These are phyloP conservation scores for Eruca vesicaria DNA, from an alignment of 441 rosid genomes.

Conservation along the genomic window DNA sequence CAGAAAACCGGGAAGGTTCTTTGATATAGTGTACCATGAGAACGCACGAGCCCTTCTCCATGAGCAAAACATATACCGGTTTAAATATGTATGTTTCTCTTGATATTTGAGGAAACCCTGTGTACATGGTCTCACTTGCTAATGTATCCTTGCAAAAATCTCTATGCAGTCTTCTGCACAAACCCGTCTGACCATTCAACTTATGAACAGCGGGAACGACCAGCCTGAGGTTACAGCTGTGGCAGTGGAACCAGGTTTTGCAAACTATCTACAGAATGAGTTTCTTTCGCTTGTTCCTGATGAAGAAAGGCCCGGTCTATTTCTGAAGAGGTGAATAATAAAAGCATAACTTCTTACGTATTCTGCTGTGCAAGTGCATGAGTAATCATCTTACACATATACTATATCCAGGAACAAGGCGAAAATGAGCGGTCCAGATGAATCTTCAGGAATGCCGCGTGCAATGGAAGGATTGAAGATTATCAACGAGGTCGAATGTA, in stretches of 20 bases:
- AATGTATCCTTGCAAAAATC: slow-evolving; percentile 1
- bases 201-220: slow-evolving; percentile 81
- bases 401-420: slow-evolving; percentile 61
- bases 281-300: slow-evolving; percentile 62
- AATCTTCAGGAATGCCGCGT: slow-evolving; percentile 33
- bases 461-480: slow-evolving; percentile 62
- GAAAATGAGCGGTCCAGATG: slow-evolving; percentile 40
- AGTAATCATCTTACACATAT: slow-evolving; percentile 32
- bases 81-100: slow-evolving; percentile 70
- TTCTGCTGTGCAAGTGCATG: slow-evolving; percentile 7
- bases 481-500: slow-evolving; percentile 81
- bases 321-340: slow-evolving; percentile 58
- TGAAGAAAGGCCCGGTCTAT: slow-evolving; percentile 60
- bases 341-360: background rate
- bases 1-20: slow-evolving; percentile 64
- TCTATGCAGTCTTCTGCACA: slow-evolving; percentile 62
- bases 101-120: background rate
- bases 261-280: slow-evolving; percentile 70
- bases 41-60: slow-evolving; percentile 81
- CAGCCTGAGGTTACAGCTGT: slow-evolving; percentile 91
- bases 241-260: slow-evolving; percentile 84
- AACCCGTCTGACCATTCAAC: slow-evolving; percentile 67
- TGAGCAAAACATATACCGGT: slow-evolving; percentile 83
- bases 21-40: slow-evolving; percentile 76
- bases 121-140: background rate